Percentiles rank a stretch among this genome's conserved stretches.
Evolutionary conservation across 2,329 filamentous ascomycete genomes (phyloP).

Genomic region (Epichloe amarillans): DNA sequence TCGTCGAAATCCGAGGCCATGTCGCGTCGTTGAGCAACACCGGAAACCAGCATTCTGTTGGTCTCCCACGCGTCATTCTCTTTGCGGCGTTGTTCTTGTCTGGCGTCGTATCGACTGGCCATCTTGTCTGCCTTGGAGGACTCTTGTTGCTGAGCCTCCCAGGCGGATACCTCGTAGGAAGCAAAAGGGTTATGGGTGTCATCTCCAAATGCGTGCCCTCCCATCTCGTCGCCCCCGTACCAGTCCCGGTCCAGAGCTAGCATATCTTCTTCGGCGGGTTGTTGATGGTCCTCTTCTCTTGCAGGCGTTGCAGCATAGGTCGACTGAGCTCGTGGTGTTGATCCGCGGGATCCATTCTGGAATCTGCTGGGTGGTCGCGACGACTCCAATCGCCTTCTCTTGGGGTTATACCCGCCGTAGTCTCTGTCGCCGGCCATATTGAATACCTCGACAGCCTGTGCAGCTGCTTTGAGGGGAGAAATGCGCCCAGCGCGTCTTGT

Average conservation of each 20-base stretch:
- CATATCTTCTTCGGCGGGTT: constrained; percentile 55
- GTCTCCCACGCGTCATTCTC: constrained; percentile 98
- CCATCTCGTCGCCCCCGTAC: constrained; percentile 80
- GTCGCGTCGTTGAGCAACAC: constrained; percentile 80
- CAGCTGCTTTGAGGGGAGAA: not conserved
- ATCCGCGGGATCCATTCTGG: constrained; percentile 20
- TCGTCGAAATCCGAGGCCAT: constrained; percentile 78
- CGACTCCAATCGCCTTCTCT: constrained; percentile 25
- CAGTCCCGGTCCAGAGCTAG: constrained; percentile 77
- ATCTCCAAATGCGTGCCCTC: constrained; percentile 71
- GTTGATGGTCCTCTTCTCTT: constrained; percentile 35
- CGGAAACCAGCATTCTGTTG: constrained; percentile 94
- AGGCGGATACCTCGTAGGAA: constrained; percentile 57
- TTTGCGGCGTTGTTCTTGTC: constrained; percentile 73
- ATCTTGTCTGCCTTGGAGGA: constrained; percentile 68
- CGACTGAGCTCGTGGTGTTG: constrained; percentile 22
- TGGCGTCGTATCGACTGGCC: constrained; percentile 51
- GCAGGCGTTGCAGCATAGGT: constrained; percentile 28
- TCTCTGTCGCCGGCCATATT: constrained; percentile 23
- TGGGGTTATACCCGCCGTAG: constrained; percentile 25
- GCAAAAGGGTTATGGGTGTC: constrained; percentile 90
- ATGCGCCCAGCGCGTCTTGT: not conserved
- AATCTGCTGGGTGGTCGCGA: constrained; percentile 15
- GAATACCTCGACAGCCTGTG: not conserved
- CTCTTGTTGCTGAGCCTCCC: constrained; percentile 68